phyloP scores from a whole-genome alignment of 805 yeast genomes.

The Cyberlindnera misumaiensis region DNA sequence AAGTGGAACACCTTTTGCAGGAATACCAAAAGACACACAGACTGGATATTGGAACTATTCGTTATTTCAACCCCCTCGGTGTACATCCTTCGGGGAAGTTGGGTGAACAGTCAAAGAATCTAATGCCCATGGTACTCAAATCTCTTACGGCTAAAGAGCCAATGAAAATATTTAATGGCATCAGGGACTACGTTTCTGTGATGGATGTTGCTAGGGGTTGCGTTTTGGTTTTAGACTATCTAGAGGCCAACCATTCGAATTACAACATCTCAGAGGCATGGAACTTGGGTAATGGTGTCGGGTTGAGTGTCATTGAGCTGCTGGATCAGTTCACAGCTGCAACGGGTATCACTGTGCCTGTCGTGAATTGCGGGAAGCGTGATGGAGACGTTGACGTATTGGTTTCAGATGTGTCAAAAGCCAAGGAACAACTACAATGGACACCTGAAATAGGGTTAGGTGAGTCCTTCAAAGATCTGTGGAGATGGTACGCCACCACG shows the following conservation, averaged over 20 bases:
- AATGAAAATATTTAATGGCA: slow-evolving; percentile 67
- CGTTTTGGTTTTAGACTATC: slow-evolving; percentile 58
- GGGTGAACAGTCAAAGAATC: slow-evolving; percentile 79
- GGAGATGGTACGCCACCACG: slow-evolving; percentile 49
- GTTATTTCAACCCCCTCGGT: slow-evolving; percentile 82
- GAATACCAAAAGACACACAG: slow-evolving; percentile 37
- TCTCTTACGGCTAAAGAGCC: slow-evolving; percentile 40
- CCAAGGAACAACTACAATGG: slow-evolving; percentile 64
- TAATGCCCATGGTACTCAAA: slow-evolving; percentile 51
- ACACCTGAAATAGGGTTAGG: slow-evolving; percentile 46
- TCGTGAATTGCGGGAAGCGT: slow-evolving; percentile 58
- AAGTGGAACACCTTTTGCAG: slow-evolving; percentile 44
- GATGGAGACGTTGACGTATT: slow-evolving; percentile 72
- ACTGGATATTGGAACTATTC: slow-evolving; percentile 45
- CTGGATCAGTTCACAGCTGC: slow-evolving; percentile 57
- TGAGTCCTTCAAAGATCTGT: slow-evolving; percentile 63
- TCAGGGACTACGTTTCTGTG: slow-evolving; percentile 77
- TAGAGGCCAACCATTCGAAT: slow-evolving; percentile 26
- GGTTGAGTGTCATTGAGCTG: slow-evolving; percentile 73
- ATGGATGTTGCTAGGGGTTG: slow-evolving; percentile 77
- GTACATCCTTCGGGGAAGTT: slow-evolving; percentile 77
- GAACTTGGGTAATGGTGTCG: slow-evolving; percentile 79
- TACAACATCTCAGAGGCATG: slow-evolving; percentile 61
- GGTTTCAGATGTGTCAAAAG: slow-evolving; percentile 65
- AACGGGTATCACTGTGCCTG: slow-evolving; percentile 57